Evolutionary conservation across 23 red algal species (phyloP).

Genomic region (Pyropia yezoensis): DNA sequence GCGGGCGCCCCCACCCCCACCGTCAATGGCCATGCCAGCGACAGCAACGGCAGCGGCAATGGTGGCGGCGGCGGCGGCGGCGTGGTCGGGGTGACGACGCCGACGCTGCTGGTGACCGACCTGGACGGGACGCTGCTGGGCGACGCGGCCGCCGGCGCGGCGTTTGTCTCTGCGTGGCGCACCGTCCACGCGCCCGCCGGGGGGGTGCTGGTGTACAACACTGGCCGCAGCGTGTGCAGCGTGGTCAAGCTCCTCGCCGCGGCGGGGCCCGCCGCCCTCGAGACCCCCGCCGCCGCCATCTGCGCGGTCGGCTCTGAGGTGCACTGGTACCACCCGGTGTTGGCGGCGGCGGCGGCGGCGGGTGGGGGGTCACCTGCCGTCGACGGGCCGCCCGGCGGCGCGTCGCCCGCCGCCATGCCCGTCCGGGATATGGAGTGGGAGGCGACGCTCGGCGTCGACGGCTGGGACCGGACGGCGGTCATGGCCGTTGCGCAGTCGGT

Average conservation of each 20-base stretch:
- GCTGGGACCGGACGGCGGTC: background rate
- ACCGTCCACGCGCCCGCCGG: background rate
- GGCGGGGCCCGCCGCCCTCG: too few species aligned
- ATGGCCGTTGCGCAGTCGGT: background rate
- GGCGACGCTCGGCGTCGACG: background rate
- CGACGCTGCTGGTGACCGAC: background rate
- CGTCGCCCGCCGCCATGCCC: too few species aligned
- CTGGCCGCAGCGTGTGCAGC: background rate
- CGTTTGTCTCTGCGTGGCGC: background rate
- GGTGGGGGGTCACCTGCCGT: too few species aligned
- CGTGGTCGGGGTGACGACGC: too few species aligned
- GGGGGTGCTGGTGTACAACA: slow-evolving; percentile 10
- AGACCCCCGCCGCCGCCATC: slow-evolving; percentile 4
- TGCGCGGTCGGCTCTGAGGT: slow-evolving; percentile 1
- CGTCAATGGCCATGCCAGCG: too few species aligned
- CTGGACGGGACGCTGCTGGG: slow-evolving; percentile 11
- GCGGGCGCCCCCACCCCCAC: too few species aligned
- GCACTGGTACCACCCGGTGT: background rate
- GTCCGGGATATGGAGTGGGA: slow-evolving; percentile 5
- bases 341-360: too few species aligned
- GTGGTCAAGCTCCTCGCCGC: background rate
- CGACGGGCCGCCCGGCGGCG: too few species aligned
- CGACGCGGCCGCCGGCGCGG: background rate
- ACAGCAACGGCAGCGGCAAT: too few species aligned
- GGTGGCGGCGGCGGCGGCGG: too few species aligned